Percentiles rank a stretch among this genome's conserved stretches.
Evolutionary conservation across 2,329 filamentous ascomycete genomes (phyloP).

Genomic region (Fonsecaea pedrosoi): DNA sequence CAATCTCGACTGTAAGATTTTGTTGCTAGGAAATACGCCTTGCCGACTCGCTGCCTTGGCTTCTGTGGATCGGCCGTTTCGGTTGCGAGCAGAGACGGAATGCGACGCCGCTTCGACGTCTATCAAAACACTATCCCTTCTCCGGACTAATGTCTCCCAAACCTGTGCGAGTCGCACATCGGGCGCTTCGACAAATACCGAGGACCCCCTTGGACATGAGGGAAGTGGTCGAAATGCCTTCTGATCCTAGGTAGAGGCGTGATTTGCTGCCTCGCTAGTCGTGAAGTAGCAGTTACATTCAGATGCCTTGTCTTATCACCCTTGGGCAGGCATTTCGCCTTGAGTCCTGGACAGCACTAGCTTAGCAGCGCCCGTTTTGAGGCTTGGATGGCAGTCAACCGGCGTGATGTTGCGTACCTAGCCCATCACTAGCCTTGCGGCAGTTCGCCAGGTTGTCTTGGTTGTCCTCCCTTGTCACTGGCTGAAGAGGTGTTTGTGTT

Average conservation of each 20-base stretch:
- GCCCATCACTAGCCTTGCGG: slow-evolving; percentile 1
- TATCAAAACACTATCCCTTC: not conserved
- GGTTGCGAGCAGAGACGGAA: not conserved
- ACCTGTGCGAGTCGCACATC: not conserved
- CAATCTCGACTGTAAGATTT: not conserved
- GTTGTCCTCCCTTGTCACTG: not conserved
- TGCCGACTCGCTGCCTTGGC: not conserved
- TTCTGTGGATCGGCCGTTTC: not conserved
- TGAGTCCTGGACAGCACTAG: not conserved
- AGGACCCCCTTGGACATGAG: not conserved
- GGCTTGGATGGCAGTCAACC: not conserved
- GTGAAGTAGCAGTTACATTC: slow-evolving; percentile 1
- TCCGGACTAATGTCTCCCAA: not conserved
- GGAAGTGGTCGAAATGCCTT: not conserved
- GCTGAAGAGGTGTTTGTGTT: not conserved
- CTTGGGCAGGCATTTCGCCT: not conserved
- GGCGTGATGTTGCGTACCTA: not conserved
- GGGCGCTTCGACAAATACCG: not conserved
- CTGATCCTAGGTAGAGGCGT: not conserved
- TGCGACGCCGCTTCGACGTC: not conserved
- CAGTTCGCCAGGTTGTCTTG: not conserved
- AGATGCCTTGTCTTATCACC: not conserved
- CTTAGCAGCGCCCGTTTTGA: not conserved
- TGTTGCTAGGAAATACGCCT: not conserved
- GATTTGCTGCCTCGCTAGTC: not conserved